phyloP scores from a whole-genome alignment of 1,284 basidiomycete genomes.

The Lentinula novae-zelandiae region DNA sequence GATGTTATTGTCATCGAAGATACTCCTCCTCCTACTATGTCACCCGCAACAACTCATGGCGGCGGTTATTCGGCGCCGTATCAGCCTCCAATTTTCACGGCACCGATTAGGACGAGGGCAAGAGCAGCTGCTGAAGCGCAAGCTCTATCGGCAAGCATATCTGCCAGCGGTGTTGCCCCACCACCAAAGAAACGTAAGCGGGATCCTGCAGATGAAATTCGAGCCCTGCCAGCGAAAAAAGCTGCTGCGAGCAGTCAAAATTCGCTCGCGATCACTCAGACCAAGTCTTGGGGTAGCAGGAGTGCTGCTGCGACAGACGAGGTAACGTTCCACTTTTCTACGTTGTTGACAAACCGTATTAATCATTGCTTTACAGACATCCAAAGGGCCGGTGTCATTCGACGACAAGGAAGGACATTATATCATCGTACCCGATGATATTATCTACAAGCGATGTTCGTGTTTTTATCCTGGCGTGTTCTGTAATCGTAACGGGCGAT shows the following conservation, averaged over 20 bases:
- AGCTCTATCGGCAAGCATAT: conserved; percentile 61
- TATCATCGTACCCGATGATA: conserved; percentile 86
- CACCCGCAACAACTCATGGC: conserved; percentile 61
- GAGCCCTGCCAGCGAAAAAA: conserved; percentile 62
- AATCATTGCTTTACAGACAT: conserved; percentile 40
- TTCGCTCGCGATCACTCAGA: conserved; percentile 39
- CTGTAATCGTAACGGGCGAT: conserved; percentile 14
- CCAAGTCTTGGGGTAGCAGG: conserved; percentile 62
- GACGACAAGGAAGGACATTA: conserved; percentile 96
- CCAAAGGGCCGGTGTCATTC: conserved; percentile 64
- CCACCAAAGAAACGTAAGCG: conserved; percentile 75
- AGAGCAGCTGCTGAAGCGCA: conserved; percentile 79
- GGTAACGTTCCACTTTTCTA: conserved; percentile 37
- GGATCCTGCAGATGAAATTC: conserved; percentile 65
- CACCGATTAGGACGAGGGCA: conserved; percentile 74
- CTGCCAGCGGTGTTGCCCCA: conserved; percentile 58
- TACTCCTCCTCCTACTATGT: conserved; percentile 75
- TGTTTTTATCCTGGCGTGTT: conserved; percentile 17
- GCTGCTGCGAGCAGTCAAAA: conserved; percentile 43
- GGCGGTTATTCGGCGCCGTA: conserved; percentile 71
- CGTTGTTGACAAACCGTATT: conserved; percentile 17
- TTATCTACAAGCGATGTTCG: conserved; percentile 82
- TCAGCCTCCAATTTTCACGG: conserved; percentile 70
- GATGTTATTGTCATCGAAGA: conserved; percentile 88
- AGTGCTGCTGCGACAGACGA: conserved; percentile 60